Conservation (phyloP, 805 yeast species). For the Myxozyma vanderwaltii region DNA sequence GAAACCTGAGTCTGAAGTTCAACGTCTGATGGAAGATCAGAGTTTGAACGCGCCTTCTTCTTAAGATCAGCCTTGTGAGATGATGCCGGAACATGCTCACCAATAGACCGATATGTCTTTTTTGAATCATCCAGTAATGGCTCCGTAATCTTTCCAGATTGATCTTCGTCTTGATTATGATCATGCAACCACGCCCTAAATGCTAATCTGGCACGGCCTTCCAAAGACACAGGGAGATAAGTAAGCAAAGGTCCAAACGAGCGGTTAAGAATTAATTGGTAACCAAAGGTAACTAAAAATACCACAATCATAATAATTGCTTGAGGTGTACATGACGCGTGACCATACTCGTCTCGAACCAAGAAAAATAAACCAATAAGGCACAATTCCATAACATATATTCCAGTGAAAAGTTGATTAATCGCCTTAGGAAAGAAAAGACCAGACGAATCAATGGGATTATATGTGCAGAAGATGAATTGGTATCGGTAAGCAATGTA, state of each 20-base stretch:
- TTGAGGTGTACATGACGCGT: conserved; percentile 50
- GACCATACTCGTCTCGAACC: conserved; percentile 53
- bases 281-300: conserved; percentile 56
- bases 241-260: conserved; percentile 46
- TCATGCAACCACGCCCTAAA: conserved; percentile 9
- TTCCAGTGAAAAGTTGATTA: conserved; percentile 74
- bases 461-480: conserved; percentile 53
- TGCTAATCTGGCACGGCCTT: conserved; percentile 20
- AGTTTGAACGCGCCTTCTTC: not conserved
- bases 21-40: not conserved
- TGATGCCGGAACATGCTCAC: not conserved
- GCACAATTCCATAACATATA: conserved; percentile 78
- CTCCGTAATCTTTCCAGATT: not conserved
- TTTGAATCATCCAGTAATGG: not conserved
- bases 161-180: conserved; percentile 4
- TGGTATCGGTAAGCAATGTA: conserved; percentile 71
- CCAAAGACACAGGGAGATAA: conserved; percentile 45
- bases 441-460: conserved; percentile 50
- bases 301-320: conserved; percentile 57
- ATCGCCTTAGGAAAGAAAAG: conserved; percentile 71
- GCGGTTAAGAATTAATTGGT: conserved; percentile 56
- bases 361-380: conserved; percentile 74
- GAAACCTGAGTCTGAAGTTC: conserved; percentile 6
- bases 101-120: not conserved
- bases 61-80: not conserved